phyloP scores from a whole-genome alignment of 495 filamentous ascomycete species.

The Podospora pseudopauciseta region DNA sequence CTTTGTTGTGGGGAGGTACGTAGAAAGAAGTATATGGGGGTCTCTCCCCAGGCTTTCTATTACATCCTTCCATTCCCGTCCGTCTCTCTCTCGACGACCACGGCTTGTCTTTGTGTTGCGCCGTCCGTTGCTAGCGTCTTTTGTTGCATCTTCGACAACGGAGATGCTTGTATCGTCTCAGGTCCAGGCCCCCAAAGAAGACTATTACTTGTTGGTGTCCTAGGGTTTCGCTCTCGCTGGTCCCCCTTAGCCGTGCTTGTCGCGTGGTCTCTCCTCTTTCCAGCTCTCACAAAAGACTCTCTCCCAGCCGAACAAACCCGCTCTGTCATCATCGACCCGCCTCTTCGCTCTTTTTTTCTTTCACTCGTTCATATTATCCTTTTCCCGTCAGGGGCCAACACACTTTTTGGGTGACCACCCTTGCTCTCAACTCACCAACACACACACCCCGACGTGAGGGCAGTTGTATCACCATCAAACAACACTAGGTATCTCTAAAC shows the following conservation, averaged over 20 bases:
- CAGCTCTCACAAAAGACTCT: neutral
- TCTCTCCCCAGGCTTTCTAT: constrained; percentile 2
- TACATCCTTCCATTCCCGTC: neutral
- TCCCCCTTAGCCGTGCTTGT: neutral
- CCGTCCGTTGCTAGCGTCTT: constrained; percentile 1
- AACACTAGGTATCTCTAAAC: neutral
- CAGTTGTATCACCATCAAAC: neutral
- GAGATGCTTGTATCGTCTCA: neutral
- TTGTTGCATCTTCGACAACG: neutral
- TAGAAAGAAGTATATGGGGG: neutral
- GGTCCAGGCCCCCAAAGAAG: neutral
- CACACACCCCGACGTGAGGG: neutral
- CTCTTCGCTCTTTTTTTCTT: neutral
- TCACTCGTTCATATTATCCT: neutral
- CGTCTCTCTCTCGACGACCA: neutral
- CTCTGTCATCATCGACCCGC: neutral
- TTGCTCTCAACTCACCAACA: neutral
- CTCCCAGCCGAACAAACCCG: neutral
- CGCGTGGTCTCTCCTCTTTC: neutral
- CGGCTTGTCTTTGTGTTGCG: neutral
- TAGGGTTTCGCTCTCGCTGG: neutral
- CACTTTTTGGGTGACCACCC: neutral
- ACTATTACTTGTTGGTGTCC: neutral
- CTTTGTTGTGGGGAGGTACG: neutral
- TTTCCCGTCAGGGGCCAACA: neutral